Conservation (phyloP, 805 yeast species). For the Kazachstania bromeliacearum region DNA sequence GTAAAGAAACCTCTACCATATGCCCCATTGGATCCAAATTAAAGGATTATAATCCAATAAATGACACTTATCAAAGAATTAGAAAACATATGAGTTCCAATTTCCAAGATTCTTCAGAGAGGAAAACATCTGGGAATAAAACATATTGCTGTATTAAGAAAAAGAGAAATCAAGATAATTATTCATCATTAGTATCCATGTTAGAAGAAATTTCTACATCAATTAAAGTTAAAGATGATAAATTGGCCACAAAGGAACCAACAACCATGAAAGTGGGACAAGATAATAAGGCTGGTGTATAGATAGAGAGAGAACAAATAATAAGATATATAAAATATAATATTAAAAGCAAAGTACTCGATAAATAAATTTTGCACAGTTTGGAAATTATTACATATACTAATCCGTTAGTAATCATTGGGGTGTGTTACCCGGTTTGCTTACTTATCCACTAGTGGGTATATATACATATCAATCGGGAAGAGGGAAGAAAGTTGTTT, state of each 20-base stretch:
- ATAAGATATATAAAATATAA: background rate
- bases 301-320: background rate
- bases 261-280: constrained; percentile 1
- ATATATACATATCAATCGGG: too few species aligned
- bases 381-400: too few species aligned
- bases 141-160: background rate
- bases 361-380: background rate
- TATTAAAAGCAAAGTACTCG: background rate
- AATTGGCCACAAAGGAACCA: background rate
- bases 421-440: too few species aligned
- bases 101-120: background rate
- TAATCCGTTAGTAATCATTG: too few species aligned
- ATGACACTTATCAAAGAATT: constrained; percentile 82
- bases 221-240: background rate
- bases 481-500: too few species aligned
- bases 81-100: constrained; percentile 51
- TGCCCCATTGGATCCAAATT: background rate
- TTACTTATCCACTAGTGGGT: too few species aligned
- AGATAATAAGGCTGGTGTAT: background rate
- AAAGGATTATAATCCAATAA: constrained; percentile 60
- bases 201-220: constrained; percentile 4
- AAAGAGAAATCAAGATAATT: background rate
- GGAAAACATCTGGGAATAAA: background rate
- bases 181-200: constrained; percentile 3
- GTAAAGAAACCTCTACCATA: background rate